phyloP scores from a whole-genome alignment of 2,329 filamentous ascomycete species.

The Cladosporium sp. region DNA sequence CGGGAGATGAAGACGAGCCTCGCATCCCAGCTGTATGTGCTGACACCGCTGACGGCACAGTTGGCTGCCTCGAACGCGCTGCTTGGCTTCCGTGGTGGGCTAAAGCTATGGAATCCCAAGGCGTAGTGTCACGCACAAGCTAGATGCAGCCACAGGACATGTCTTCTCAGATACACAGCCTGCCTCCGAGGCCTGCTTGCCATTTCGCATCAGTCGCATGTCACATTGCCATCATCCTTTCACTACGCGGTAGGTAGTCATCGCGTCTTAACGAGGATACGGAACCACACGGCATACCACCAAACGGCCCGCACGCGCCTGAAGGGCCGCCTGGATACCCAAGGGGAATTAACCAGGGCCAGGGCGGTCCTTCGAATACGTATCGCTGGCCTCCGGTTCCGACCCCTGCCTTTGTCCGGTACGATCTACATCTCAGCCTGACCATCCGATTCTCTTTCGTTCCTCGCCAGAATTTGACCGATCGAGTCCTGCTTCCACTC shows the following conservation, averaged over 20 bases:
- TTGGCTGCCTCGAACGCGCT: neutral
- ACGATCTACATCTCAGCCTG: no score
- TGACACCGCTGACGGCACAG: conserved; percentile 9
- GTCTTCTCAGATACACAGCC: no score
- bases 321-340: neutral
- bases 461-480: neutral
- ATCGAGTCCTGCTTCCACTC: neutral
- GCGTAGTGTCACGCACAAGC: neutral
- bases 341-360: neutral
- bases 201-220: neutral
- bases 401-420: no score
- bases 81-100: neutral
- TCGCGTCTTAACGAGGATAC: neutral
- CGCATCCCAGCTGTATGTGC: conserved; percentile 5
- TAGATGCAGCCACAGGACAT: neutral
- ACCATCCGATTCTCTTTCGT: neutral
- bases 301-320: neutral
- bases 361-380: no score
- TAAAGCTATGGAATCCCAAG: neutral
- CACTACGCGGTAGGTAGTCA: no score
- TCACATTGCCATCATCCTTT: conserved; percentile 10
- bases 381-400: no score
- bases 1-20: conserved; percentile 9
- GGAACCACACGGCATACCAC: neutral
- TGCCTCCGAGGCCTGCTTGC: no score